Conservation (phyloP, 352 stramenopile genomes). For the Aphanomyces cochlioides region DNA sequence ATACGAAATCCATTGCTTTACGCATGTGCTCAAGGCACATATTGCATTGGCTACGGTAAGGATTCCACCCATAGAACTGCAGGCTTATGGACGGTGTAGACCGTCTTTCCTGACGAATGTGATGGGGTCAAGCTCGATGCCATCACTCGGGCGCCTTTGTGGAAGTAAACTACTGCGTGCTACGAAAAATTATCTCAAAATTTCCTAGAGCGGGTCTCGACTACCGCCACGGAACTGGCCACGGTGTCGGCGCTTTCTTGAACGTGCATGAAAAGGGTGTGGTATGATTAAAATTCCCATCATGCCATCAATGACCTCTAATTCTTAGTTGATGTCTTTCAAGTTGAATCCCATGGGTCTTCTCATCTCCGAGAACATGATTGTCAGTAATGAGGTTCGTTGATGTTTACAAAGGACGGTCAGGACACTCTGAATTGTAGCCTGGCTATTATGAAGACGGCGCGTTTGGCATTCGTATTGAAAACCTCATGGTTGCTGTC, state of each 20-base stretch:
- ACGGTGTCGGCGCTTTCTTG: slow-evolving; percentile 95
- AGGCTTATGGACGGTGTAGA: slow-evolving; percentile 9
- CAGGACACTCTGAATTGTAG: slow-evolving; percentile 34
- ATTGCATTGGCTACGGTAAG: slow-evolving; percentile 92
- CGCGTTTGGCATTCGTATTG: slow-evolving; percentile 98
- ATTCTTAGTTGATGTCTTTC: slow-evolving; percentile 71
- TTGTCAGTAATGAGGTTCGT: slow-evolving; percentile 91
- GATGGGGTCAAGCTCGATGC: slow-evolving; percentile 95
- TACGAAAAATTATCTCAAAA: not conserved
- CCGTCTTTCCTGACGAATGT: slow-evolving; percentile 86
- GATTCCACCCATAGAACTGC: too few relatives aligned
- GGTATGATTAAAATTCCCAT: slow-evolving; percentile 33
- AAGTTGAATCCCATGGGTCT: slow-evolving; percentile 73
- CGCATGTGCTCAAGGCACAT: slow-evolving; percentile 95
- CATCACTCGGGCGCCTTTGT: slow-evolving; percentile 93
- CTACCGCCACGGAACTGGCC: slow-evolving; percentile 97
- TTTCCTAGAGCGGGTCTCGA: slow-evolving; percentile 78
- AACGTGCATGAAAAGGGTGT: slow-evolving; percentile 96
- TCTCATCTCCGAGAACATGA: slow-evolving; percentile 93
- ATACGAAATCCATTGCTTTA: slow-evolving; percentile 95
- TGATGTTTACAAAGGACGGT: not conserved
- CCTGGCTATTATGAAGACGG: slow-evolving; percentile 98
- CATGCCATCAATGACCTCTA: not conserved
- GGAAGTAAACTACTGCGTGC: slow-evolving; percentile 49
- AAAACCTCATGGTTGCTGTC: slow-evolving; percentile 96